Evolutionary conservation across 108 stramenopile genomes (phyloP), one percentile per base, ranked within the genome.

Genomic region (Skeletonema menzelii): DNA sequence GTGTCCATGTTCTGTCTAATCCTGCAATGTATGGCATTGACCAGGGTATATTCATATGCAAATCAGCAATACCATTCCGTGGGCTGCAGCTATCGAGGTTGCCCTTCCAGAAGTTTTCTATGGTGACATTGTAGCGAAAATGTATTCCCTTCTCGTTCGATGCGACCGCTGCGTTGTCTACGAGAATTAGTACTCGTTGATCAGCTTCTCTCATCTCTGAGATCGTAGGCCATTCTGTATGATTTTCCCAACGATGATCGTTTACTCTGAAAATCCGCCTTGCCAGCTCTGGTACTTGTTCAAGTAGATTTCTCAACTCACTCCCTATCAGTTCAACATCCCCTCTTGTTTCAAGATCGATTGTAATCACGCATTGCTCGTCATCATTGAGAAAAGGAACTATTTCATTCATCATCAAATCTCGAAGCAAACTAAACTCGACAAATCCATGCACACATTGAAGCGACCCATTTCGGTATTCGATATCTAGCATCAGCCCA

Each of bases 181-280:
- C n/a, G 37, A 76, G 61, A 8, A 76, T 35, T 19, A 76, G 27
- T 15, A 76, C 8, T 17, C 75, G 67, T 38, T 76, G 75, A 14
- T 63, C 57, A 8, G 75, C 32, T 32, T 42, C 13, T 24, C 53
- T 40, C 10, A 76, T 58, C 42, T 76, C 67, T 17, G 32, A 32
- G 17, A 76, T 53, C 5, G 75, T 76, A 2, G 75, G 75, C 75
- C 75, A 76, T 2, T 76, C 53, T 0, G 44, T 38, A 44, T 76
- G 75, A 57, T 69, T 63, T 27, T 44, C 19, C 75, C 75, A 76
- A 17, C 38, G 17, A 2, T 34, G 17, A 49, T 76, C 49, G 27
- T 68, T 59, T 5, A 59, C 15, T 28, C 27, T 28, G 15, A 59
- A 27, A 26, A 28, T 57, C 27, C 34, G 59, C 34, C 14, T 30